These are phyloP conservation scores for Colletotrichum navitas DNA, from an alignment of 2,329 filamentous ascomycete genomes.

Conservation along the genomic window DNA sequence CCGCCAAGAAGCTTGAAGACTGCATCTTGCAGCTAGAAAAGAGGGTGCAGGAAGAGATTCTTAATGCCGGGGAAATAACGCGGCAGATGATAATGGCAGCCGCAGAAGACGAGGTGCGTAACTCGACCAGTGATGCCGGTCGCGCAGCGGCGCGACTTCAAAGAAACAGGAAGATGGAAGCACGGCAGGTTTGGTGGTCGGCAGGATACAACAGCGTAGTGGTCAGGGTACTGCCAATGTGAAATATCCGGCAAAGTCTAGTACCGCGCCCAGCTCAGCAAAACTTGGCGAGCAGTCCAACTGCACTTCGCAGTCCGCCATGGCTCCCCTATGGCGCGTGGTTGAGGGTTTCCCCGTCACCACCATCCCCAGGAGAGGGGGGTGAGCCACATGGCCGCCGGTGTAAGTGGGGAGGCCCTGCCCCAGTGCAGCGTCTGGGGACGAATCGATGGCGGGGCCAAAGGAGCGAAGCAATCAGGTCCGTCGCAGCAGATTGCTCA, in stretches of 20 bases:
- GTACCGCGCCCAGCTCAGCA: not conserved
- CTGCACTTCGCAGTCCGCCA: not conserved
- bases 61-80: not conserved
- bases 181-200: not conserved
- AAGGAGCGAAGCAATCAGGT: not conserved
- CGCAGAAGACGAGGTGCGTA: not conserved
- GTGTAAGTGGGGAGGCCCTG: constrained; percentile 30
- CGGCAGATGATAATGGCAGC: not conserved
- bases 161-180: not conserved
- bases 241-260: not conserved
- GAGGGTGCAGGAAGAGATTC: not conserved
- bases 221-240: not conserved
- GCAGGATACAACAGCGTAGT: not conserved
- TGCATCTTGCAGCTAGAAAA: not conserved
- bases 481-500: not conserved
- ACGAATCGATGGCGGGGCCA: not conserved
- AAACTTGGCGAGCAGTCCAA: constrained; percentile 13
- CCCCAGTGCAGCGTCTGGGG: not conserved
- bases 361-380: not conserved
- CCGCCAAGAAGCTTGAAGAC: no score
- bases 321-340: not conserved
- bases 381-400: not conserved
- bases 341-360: constrained; percentile 3
- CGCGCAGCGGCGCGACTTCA: not conserved
- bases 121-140: not conserved